Conservation (phyloP, 2,329 filamentous ascomycete species). For the Fusarium vanettenii region DNA sequence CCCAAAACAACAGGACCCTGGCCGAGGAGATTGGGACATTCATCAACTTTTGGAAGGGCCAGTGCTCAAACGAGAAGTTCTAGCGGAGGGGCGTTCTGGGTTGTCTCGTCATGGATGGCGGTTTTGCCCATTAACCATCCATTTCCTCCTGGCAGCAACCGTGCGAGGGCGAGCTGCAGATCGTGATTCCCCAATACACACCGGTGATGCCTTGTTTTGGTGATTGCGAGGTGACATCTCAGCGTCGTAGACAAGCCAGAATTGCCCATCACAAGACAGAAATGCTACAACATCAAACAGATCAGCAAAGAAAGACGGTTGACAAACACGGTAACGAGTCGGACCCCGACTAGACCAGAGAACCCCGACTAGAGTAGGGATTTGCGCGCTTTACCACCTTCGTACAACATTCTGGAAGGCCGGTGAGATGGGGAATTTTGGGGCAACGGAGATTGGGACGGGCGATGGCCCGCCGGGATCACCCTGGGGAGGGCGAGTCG, state of each 20-base stretch:
- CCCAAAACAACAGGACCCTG: conserved; percentile 29
- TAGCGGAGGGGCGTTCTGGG: conserved; percentile 12
- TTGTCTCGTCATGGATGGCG: neutral
- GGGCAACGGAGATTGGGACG: conserved; percentile 36
- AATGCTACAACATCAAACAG: neutral
- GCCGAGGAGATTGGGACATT: conserved; percentile 19
- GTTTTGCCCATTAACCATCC: conserved; percentile 2
- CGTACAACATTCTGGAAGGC: conserved; percentile 36
- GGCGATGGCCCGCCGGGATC: conserved; percentile 32
- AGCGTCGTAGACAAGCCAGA: conserved; percentile 3
- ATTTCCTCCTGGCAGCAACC: conserved; percentile 3
- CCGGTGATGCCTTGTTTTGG: neutral
- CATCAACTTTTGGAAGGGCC: conserved; percentile 17
- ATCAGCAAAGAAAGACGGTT: neutral
- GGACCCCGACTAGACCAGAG: neutral
- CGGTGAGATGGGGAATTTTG: conserved; percentile 27
- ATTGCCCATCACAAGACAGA: conserved; percentile 11
- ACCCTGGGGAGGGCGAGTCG: conserved; percentile 23
- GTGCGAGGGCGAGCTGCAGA: conserved; percentile 13
- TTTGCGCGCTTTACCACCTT: conserved; percentile 15
- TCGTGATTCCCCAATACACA: conserved; percentile 5
- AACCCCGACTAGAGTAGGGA: neutral
- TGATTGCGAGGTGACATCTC: conserved; percentile 21
- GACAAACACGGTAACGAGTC: conserved; percentile 7
- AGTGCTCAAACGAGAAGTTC: conserved; percentile 23